Evolutionary conservation across 306 rosid species (phyloP).

Genomic region (Prunus campanulata): DNA sequence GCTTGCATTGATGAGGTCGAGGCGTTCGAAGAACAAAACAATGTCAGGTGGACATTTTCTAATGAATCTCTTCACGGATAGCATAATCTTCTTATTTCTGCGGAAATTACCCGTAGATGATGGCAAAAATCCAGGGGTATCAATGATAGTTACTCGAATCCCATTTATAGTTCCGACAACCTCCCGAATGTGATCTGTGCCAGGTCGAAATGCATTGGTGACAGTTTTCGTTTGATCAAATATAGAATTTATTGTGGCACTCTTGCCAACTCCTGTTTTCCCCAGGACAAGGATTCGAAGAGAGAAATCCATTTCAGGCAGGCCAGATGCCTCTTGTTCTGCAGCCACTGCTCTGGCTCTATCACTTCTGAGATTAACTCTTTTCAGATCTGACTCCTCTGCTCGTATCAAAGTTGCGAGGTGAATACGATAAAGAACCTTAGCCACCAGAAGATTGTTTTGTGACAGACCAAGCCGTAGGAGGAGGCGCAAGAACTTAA

Average conservation of each 20-base stretch:
- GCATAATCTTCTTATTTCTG: conserved; percentile 83
- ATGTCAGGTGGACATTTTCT: conserved; percentile 88
- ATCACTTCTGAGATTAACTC: conserved; percentile 46
- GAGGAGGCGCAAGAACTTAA: conserved; percentile 68
- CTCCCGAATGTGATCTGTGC: conserved; percentile 73
- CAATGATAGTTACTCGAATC: conserved; percentile 63
- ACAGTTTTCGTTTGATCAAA: conserved; percentile 68
- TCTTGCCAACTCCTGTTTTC: conserved; percentile 96
- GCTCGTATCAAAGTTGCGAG: conserved; percentile 81
- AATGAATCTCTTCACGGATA: conserved; percentile 70
- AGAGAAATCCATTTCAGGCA: conserved; percentile 62
- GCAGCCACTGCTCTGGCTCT: conserved; percentile 53
- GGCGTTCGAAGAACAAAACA: conserved; percentile 86
- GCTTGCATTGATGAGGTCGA: conserved; percentile 56
- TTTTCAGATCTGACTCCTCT: conserved; percentile 66
- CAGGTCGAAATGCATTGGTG: conserved; percentile 92
- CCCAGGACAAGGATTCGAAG: conserved; percentile 87
- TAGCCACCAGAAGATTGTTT: conserved; percentile 64
- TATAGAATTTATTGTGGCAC: conserved; percentile 95
- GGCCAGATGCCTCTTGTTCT: conserved; percentile 60
- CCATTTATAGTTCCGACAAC: conserved; percentile 76
- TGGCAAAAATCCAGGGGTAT: conserved; percentile 90
- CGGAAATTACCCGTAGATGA: conserved; percentile 48
- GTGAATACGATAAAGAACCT: conserved; percentile 90
- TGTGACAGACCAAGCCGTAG: conserved; percentile 64